A percentile compares a stretch with the other conserved stretches of the same genome.
Evolutionary conservation across 345 rosid genomes (phyloP).

Genomic region (Clarkia xantiana): DNA sequence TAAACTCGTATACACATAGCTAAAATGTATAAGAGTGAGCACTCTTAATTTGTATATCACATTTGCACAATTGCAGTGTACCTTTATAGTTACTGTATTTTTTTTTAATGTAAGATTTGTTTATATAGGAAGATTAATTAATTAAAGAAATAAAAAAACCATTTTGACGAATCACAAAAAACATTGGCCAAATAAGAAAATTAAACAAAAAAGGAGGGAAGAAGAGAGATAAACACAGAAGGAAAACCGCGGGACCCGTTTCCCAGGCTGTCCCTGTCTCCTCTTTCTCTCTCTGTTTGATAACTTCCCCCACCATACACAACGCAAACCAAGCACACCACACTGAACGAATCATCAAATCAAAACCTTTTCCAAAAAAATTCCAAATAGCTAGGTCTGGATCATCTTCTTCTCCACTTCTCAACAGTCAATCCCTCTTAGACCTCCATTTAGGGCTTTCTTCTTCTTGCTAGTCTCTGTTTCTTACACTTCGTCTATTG

Average conservation of each 20-base stretch:
- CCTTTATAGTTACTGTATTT: too few relatives aligned
- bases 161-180: too few relatives aligned
- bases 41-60: too few relatives aligned
- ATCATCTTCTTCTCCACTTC: background rate
- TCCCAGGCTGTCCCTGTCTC: slow-evolving; percentile 1
- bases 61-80: too few relatives aligned
- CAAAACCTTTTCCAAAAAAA: background rate
- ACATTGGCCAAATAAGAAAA: too few relatives aligned
- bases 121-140: too few relatives aligned
- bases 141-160: too few relatives aligned
- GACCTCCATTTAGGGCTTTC: background rate
- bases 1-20: too few relatives aligned
- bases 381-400: background rate
- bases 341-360: background rate
- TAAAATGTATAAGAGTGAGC: too few relatives aligned
- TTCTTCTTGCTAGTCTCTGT: background rate
- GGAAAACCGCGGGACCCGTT: slow-evolving; percentile 2
- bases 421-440: background rate
- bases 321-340: background rate
- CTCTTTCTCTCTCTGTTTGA: background rate
- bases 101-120: too few relatives aligned
- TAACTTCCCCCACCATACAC: background rate
- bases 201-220: background rate
- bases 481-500: background rate
- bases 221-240: background rate